Percentiles rank a stretch among this genome's conserved stretches.
Evolutionary conservation across 164 flowering plant genomes (phyloP).

Genomic region (Berberis vulgaris): DNA sequence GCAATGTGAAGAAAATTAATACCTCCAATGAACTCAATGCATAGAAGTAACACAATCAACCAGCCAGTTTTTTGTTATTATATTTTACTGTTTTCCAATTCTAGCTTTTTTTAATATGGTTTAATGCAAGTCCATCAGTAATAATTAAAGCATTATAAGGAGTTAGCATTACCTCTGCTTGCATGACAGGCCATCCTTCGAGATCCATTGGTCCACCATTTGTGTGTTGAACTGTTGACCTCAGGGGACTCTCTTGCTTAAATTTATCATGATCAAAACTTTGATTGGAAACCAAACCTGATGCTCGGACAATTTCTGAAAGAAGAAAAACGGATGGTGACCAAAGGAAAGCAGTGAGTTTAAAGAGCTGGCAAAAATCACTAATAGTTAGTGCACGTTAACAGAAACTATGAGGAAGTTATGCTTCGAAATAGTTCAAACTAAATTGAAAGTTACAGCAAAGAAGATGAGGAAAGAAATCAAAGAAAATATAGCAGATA

Average conservation of each 20-base stretch:
- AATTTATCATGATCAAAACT: constrained; percentile 55
- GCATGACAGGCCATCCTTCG: constrained; percentile 55
- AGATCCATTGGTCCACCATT: constrained; percentile 62
- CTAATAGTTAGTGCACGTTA: too few relatives aligned
- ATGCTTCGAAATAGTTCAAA: too few relatives aligned
- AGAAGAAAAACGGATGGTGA: constrained; percentile 1
- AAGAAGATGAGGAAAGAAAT: too few relatives aligned
- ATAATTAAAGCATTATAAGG: not conserved
- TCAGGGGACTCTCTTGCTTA: constrained; percentile 54
- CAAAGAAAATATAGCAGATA: too few relatives aligned
- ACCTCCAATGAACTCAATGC: too few relatives aligned
- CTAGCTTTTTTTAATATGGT: not conserved
- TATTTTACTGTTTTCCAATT: not conserved
- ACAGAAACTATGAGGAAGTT: too few relatives aligned
- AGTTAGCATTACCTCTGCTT: constrained; percentile 40
- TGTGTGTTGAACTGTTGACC: constrained; percentile 39
- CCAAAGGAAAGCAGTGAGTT: not conserved
- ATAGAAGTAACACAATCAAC: too few relatives aligned
- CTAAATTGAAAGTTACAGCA: too few relatives aligned
- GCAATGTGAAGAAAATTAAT: constrained; percentile 1
- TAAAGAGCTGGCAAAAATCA: not conserved
- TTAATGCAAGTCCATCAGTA: not conserved
- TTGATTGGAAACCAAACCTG: constrained; percentile 38
- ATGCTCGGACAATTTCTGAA: constrained; percentile 64
- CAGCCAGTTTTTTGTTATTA: too few relatives aligned